A percentile compares a stretch with the other conserved stretches of the same genome.
Evolutionary conservation across 257 asterid genomes (phyloP).

Genomic region (Henckelia pumila): DNA sequence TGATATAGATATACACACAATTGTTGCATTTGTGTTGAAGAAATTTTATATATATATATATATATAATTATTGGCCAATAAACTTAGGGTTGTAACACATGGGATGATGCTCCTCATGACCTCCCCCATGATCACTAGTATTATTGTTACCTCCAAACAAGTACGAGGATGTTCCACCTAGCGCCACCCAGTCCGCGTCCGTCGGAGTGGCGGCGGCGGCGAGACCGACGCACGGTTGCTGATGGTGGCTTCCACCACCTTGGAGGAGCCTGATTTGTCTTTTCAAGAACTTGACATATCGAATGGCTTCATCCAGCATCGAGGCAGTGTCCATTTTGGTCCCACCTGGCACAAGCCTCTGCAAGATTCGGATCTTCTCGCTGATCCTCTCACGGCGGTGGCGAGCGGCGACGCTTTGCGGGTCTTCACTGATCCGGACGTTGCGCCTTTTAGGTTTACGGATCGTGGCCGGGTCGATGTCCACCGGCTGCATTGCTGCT

Average conservation of each 20-base stretch:
- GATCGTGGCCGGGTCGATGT: conserved; percentile 73
- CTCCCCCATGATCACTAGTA: conserved; percentile 13
- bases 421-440: conserved; percentile 86
- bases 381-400: conserved; percentile 87
- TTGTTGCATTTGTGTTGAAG: background rate
- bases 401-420: conserved; percentile 89
- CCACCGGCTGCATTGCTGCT: conserved; percentile 93
- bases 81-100: conserved; percentile 37
- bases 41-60: no score
- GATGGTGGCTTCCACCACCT: conserved; percentile 18
- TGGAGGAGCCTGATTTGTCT: conserved; percentile 68
- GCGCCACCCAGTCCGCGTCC: conserved; percentile 29
- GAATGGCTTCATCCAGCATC: conserved; percentile 84
- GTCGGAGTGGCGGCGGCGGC: conserved; percentile 16
- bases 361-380: conserved; percentile 71
- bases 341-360: conserved; percentile 86
- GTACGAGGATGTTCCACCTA: conserved; percentile 20
- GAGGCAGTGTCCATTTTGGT: conserved; percentile 89
- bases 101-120: conserved; percentile 24
- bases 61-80: conserved; percentile 24
- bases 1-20: conserved; percentile 17
- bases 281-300: conserved; percentile 82
- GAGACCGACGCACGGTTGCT: conserved; percentile 15
- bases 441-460: conserved; percentile 64
- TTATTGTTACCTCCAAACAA: conserved; percentile 31